phyloP scores from a whole-genome alignment of 805 yeast genomes.

The Nakazawaea pomicola region DNA sequence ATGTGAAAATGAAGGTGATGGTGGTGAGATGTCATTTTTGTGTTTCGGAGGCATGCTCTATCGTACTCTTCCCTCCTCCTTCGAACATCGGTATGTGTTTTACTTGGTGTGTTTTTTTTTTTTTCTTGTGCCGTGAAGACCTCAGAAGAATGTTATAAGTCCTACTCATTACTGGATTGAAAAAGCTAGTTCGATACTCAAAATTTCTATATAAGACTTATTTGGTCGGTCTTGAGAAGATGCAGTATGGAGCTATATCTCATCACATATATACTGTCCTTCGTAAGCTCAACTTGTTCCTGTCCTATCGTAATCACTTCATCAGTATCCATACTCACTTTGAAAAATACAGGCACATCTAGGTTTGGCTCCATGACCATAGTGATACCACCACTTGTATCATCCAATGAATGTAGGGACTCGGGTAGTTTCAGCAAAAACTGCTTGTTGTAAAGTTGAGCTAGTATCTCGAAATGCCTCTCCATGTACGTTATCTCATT shows the following conservation, averaged over 20 bases:
- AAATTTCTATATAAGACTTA: conserved; percentile 9
- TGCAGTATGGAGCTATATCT: conserved; percentile 44
- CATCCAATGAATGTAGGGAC: conserved; percentile 69
- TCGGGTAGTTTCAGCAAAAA: conserved; percentile 67
- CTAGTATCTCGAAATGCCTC: conserved; percentile 58
- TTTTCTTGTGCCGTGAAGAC: background rate
- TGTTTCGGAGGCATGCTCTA: conserved; percentile 1
- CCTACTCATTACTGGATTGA: too few species aligned
- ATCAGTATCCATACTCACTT: conserved; percentile 36
- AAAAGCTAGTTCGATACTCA: too few species aligned
- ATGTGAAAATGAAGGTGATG: conserved; percentile 10
- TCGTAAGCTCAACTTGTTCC: conserved; percentile 51
- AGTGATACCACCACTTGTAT: conserved; percentile 55
- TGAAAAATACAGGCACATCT: conserved; percentile 72
- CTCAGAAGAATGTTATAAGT: background rate
- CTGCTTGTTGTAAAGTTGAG: conserved; percentile 60
- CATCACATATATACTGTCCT: conserved; percentile 71
- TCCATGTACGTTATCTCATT: conserved; percentile 66
- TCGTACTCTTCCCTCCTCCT: background rate
- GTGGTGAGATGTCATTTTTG: conserved; percentile 4
- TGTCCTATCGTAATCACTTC: conserved; percentile 41
- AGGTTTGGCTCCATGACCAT: conserved; percentile 82
- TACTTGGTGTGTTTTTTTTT: background rate
- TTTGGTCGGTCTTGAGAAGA: conserved; percentile 19
- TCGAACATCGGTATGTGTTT: background rate